Evolutionary conservation across 495 filamentous ascomycete genomes (phyloP).

Genomic region (Evernia prunastri): DNA sequence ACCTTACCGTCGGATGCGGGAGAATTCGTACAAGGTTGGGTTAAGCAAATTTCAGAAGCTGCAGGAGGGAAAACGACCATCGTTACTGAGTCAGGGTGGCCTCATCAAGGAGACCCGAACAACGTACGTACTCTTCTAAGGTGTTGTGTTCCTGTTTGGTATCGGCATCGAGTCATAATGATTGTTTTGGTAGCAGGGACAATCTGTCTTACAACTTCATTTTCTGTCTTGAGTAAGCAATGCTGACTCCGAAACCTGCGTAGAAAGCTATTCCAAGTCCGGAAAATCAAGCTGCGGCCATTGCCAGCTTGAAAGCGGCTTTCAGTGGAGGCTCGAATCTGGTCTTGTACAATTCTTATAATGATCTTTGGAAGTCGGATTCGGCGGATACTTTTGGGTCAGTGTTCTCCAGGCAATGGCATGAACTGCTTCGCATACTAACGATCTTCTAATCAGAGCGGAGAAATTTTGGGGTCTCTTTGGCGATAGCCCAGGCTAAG

Average conservation of each 20-base stretch:
- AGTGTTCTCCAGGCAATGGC: neutral
- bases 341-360: slow-evolving; percentile 67
- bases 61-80: slow-evolving; percentile 51
- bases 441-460: neutral
- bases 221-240: neutral
- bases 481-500: neutral
- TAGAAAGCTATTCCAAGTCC: slow-evolving; percentile 62
- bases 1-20: slow-evolving; percentile 54
- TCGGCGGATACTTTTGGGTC: slow-evolving; percentile 48
- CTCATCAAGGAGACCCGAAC: too few species aligned
- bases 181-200: too few species aligned
- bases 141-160: too few species aligned
- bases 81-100: slow-evolving; percentile 63
- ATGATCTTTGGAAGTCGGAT: slow-evolving; percentile 75
- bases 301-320: slow-evolving; percentile 52
- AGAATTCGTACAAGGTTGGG: slow-evolving; percentile 50
- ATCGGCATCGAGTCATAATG: too few species aligned
- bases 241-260: slow-evolving; percentile 41
- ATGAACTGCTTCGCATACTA: neutral
- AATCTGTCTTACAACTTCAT: neutral
- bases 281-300: slow-evolving; percentile 56
- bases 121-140: too few species aligned
- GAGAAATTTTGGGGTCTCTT: neutral
- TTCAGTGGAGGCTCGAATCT: slow-evolving; percentile 46
- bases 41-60: slow-evolving; percentile 42